Percentiles rank a stretch among this genome's conserved stretches.
These are phyloP conservation scores for Aspergillus ellipticus DNA, from an alignment of 495 filamentous ascomycete species.

Conservation along the genomic window DNA sequence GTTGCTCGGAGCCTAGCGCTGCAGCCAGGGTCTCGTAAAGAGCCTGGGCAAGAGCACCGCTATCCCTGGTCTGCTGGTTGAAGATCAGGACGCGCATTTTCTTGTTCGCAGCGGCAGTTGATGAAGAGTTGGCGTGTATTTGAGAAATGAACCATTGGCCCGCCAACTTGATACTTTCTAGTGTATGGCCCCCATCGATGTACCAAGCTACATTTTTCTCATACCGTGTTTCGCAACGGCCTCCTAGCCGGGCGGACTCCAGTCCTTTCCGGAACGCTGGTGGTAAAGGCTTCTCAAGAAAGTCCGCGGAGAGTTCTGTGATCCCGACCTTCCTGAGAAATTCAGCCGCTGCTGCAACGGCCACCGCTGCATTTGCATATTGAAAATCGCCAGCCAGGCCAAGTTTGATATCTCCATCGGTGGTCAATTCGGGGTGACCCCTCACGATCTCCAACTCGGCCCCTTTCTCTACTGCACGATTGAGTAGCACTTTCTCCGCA, in stretches of 20 bases:
- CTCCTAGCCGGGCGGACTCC: constrained; percentile 69
- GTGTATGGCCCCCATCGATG: constrained; percentile 88
- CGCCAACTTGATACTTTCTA: constrained; percentile 77
- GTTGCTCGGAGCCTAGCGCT: constrained; percentile 46
- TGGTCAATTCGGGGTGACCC: constrained; percentile 58
- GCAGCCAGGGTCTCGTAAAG: constrained; percentile 64
- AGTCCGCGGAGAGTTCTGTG: constrained; percentile 41
- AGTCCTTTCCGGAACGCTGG: constrained; percentile 70
- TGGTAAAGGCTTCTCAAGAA: constrained; percentile 52
- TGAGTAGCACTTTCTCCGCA: constrained; percentile 64
- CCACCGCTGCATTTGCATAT: constrained; percentile 80
- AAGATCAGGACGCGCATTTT: constrained; percentile 73
- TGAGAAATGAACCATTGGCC: constrained; percentile 74
- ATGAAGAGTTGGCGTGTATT: constrained; percentile 45
- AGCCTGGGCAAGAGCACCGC: constrained; percentile 58
- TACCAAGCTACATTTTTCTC: constrained; percentile 76
- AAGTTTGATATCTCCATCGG: constrained; percentile 53
- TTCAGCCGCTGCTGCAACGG: constrained; percentile 67
- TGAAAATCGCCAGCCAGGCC: constrained; percentile 80
- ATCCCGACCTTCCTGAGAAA: constrained; percentile 46
- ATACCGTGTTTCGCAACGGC: constrained; percentile 74
- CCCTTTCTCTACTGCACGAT: constrained; percentile 66
- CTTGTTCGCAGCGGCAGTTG: constrained; percentile 34
- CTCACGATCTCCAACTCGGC: constrained; percentile 58
- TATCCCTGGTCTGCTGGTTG: constrained; percentile 89